phyloP scores from a whole-genome alignment of 1,284 basidiomycete species.

The Phellinidium pouzarii region DNA sequence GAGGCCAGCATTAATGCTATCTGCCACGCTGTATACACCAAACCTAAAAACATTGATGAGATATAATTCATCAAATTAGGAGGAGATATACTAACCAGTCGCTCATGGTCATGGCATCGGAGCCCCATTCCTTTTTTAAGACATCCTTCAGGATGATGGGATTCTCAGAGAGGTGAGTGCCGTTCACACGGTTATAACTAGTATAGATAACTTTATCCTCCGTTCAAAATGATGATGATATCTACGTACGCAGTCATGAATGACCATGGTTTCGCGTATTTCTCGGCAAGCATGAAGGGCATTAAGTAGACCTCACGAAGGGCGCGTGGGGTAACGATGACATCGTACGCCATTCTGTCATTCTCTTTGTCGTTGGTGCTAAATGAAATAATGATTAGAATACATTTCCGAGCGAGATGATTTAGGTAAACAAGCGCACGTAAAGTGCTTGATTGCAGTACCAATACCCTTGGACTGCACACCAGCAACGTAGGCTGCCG shows the following conservation, averaged over 20 bases:
- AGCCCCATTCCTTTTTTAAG: conserved; percentile 73
- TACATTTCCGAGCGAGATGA: conserved; percentile 1
- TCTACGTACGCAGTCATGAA: conserved; percentile 62
- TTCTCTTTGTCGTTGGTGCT: conserved; percentile 66
- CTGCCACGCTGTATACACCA: conserved; percentile 62
- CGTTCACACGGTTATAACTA: conserved; percentile 41
- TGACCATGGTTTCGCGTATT: conserved; percentile 62
- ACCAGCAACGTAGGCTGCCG: conserved; percentile 68
- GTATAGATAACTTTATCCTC: not conserved
- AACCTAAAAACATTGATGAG: conserved; percentile 36
- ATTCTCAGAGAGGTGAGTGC: conserved; percentile 67
- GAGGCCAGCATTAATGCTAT: conserved; percentile 64
- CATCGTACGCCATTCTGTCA: conserved; percentile 58
- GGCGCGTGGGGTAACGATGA: conserved; percentile 57
- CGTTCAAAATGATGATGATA: conserved; percentile 2
- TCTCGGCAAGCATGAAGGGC: conserved; percentile 79
- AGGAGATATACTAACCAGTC: conserved; percentile 51
- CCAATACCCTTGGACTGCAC: conserved; percentile 67
- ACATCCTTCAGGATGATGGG: conserved; percentile 53
- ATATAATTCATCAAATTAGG: not conserved
- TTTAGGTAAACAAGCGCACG: conserved; percentile 31
- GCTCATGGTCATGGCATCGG: conserved; percentile 66
- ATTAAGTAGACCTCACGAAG: conserved; percentile 78
- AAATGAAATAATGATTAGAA: conserved; percentile 7
- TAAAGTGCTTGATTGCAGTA: conserved; percentile 68